Base-by-base conservation (phyloP, 2,329 filamentous ascomycete species). In the Neophaeococcomyces aloes region DNA sequence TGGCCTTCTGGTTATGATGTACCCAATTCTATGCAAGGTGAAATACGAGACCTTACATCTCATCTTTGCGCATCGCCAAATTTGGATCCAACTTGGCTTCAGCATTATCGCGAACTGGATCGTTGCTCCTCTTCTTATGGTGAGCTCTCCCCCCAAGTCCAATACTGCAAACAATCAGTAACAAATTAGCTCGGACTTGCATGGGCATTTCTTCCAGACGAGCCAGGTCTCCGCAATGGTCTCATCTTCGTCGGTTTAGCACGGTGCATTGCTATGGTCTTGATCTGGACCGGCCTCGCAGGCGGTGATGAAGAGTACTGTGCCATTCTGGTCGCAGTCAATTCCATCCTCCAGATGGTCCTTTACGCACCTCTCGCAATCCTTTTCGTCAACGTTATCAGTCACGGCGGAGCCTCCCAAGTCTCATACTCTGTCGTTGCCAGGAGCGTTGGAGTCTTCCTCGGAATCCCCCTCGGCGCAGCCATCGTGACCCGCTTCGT, bases 1-100 rank as follows among this genome's bases (percentile, higher is more conserved):
- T 37, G 86, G 86, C 0, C 65, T 94, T 1, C 70, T 94, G 1
- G 79, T 93, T 33, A 94, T 94, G 86, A 94, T 94, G 85, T 94
- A 91, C 57, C 87, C 86, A 0, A 93, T 94, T 48, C 68, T 93
- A 0, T 93, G 86, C 71, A 91, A 91, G 61, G 82, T 93, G 4
- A 77, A 77, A 31, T 91, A 78, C 61, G 86, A 93, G 60, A 75
- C 76, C 0, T 64, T 93, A 7, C 83, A 86, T 59, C 65, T 74
- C 2, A 67, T 86, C 3, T 72, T 91, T 46, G 60, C 65, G 2
- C 68, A 77, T 2, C 69, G 69, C 2, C 66, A 68, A 1, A 66
- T 93, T 2, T 94, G 84, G 86, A 75, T 77, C 39, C 86, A 94
- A 60, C 75, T 94, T 14, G 67, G 59, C 0, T 84, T 94, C 55